Evolutionary conservation across 345 rosid species (phyloP).

Genomic region (Eucalyptus virginea): DNA sequence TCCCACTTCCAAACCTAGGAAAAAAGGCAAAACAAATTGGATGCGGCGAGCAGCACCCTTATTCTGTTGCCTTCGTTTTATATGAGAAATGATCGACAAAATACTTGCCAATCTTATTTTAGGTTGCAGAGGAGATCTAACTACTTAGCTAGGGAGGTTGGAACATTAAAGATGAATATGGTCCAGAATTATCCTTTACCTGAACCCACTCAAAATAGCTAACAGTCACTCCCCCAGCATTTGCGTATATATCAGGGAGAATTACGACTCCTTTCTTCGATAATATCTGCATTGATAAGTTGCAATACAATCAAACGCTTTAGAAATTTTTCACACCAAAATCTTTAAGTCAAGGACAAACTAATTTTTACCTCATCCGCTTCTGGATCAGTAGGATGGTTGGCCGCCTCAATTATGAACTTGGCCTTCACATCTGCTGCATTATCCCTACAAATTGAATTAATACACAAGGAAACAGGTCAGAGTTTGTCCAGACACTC

Average conservation of each 20-base stretch:
- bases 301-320: not conserved
- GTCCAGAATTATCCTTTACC: conserved; percentile 20
- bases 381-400: conserved; percentile 96
- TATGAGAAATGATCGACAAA: not conserved
- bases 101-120: not conserved
- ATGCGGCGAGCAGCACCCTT: not conserved
- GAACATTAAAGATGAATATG: not conserved
- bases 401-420: conserved; percentile 94
- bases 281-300: conserved; percentile 48
- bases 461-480: not conserved
- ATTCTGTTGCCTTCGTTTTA: not conserved
- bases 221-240: conserved; percentile 96
- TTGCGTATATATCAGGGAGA: conserved; percentile 98
- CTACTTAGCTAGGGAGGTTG: not conserved
- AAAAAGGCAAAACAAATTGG: not conserved
- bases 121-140: not conserved
- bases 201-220: conserved; percentile 99
- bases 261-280: conserved; percentile 84
- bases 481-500: not conserved
- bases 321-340: not conserved
- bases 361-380: conserved; percentile 76
- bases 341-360: not conserved
- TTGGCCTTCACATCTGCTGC: conserved; percentile 90
- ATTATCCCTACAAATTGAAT: conserved; percentile 48
- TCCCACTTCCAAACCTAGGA: not conserved